A percentile compares a stretch with the other conserved stretches of the same genome.
These are phyloP conservation scores for Phaffia rhodozyma DNA, from an alignment of 1,284 basidiomycete genomes.

Conservation along the genomic window DNA sequence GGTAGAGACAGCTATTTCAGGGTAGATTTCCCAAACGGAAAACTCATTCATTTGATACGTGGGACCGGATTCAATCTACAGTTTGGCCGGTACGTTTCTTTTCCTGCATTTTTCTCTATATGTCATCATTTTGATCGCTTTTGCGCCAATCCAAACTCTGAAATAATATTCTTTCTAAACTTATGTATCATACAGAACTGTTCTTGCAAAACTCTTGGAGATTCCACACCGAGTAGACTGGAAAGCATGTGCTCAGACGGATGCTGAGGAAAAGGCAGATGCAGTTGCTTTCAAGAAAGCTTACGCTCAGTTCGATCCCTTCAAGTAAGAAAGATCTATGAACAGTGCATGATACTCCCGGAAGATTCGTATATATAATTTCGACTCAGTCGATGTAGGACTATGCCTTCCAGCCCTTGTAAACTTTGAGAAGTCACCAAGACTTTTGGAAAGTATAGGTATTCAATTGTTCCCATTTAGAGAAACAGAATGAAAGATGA, in stretches of 20 bases:
- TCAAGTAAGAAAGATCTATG: not conserved
- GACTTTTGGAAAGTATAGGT: too few species aligned
- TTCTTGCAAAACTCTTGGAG: conserved; percentile 58
- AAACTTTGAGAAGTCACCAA: too few species aligned
- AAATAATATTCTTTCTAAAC: not conserved
- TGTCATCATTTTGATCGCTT: too few species aligned
- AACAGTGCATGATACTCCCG: too few species aligned
- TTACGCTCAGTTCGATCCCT: conserved; percentile 56
- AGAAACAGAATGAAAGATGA: too few species aligned
- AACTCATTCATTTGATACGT: conserved; percentile 73
- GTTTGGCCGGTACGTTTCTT: conserved; percentile 67
- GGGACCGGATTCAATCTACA: conserved; percentile 68
- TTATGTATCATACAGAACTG: conserved; percentile 45
- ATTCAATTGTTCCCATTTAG: too few species aligned
- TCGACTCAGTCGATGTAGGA: too few species aligned
- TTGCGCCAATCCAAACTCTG: too few species aligned
- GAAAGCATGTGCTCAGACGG: conserved; percentile 68
- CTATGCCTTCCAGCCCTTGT: too few species aligned
- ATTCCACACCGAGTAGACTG: conserved; percentile 72
- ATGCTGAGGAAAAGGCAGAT: conserved; percentile 70
- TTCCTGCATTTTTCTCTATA: conserved; percentile 4
- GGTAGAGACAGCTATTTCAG: conserved; percentile 63
- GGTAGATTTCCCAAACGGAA: conserved; percentile 80
- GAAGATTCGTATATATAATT: too few species aligned
- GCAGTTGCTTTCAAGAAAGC: conserved; percentile 67